A percentile compares a stretch with the other conserved stretches of the same genome.
phyloP scores from a whole-genome alignment of 768 basidiomycete genomes.

The Steccherinum ochraceum region DNA sequence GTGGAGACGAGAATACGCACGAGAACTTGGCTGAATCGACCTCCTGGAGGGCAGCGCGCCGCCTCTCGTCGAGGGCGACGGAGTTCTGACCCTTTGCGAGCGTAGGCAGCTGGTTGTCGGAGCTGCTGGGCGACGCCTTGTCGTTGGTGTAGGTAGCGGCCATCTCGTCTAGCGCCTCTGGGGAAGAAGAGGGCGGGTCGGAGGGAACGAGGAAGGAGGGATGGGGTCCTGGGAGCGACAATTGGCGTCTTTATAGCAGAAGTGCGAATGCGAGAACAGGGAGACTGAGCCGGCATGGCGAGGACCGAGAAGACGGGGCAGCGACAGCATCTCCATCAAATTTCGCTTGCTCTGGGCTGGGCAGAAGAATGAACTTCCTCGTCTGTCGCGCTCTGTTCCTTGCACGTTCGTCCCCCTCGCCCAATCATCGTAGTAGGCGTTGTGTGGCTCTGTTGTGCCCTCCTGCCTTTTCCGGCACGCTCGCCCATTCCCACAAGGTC shows the following conservation, averaged over 20 bases:
- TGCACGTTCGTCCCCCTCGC: conserved; percentile 12
- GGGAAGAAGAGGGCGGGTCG: background rate
- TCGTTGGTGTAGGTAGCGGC: conserved; percentile 8
- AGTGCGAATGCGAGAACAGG: too few relatives aligned
- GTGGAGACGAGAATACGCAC: conserved; percentile 17
- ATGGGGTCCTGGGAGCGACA: conserved; percentile 4
- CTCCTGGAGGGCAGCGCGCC: conserved; percentile 41
- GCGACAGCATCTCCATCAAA: background rate
- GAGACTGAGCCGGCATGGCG: background rate
- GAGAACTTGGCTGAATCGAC: conserved; percentile 46
- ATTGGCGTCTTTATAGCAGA: background rate
- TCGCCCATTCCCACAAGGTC: background rate
- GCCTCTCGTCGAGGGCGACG: conserved; percentile 25
- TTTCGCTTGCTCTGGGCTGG: background rate
- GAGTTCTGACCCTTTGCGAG: background rate
- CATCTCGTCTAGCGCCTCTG: conserved; percentile 3
- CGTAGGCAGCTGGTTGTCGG: background rate
- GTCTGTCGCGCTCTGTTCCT: too few relatives aligned
- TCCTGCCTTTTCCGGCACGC: background rate
- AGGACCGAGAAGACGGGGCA: conserved; percentile 1
- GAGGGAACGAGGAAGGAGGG: conserved; percentile 2
- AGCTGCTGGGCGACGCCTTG: conserved; percentile 10
- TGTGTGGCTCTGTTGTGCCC: background rate
- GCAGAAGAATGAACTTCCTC: background rate
- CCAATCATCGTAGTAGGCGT: conserved; percentile 7